Percentiles rank a stretch among this genome's conserved stretches.
phyloP scores from a whole-genome alignment of 208 protist genomes.

The Dictyostelium gargantuum region DNA sequence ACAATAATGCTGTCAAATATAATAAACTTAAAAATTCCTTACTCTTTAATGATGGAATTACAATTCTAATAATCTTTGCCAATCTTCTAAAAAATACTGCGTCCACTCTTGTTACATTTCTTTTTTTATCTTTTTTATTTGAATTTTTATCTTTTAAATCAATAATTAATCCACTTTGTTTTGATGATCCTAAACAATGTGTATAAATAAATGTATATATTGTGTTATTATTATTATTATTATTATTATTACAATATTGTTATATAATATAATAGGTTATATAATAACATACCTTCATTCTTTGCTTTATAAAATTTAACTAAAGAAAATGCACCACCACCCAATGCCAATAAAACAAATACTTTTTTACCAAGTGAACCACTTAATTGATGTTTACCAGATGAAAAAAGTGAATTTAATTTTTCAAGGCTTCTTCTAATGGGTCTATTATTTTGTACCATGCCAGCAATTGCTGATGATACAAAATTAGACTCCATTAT shows the following conservation, averaged over 20 bases:
- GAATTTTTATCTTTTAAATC: not conserved
- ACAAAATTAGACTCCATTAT: not conserved
- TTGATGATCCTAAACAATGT: not conserved
- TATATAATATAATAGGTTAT: too few relatives aligned
- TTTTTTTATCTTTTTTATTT: conserved; percentile 1
- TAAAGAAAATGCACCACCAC: conserved; percentile 34
- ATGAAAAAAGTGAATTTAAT: not conserved
- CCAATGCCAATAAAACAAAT: not conserved
- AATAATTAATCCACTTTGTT: conserved; percentile 29
- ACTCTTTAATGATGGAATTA: conserved; percentile 40
- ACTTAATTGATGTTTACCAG: not conserved
- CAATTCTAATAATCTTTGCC: conserved; percentile 53
- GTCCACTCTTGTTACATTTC: conserved; percentile 40
- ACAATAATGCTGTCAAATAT: conserved; percentile 36
- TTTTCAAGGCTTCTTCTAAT: not conserved
- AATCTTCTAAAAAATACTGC: conserved; percentile 54
- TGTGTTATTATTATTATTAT: not conserved
- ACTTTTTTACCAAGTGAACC: not conserved
- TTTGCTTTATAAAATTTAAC: conserved; percentile 27
- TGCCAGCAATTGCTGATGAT: not conserved
- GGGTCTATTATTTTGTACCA: not conserved
- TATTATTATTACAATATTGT: not conserved
- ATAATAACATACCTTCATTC: not conserved
- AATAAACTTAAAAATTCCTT: conserved; percentile 62
- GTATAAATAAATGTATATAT: not conserved